Evolutionary conservation across 164 flowering plant species (phyloP), one percentile per base, ranked within the genome.

Genomic region (Taxillus chinensis): DNA sequence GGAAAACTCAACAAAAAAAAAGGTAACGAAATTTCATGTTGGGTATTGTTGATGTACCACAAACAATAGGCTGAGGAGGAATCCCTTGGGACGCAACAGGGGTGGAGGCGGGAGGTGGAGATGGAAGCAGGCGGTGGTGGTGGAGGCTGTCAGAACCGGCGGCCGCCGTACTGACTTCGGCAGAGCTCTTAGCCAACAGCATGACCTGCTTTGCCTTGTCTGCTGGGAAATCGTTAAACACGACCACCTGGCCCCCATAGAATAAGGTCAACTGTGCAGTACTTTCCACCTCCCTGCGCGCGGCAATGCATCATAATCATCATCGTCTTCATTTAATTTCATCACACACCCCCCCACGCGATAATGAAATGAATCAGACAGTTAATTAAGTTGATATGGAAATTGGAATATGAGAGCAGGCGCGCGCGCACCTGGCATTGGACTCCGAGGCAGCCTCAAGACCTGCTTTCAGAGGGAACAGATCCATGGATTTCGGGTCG

Each of bases 211-310:
- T 71, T 3, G 75, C 92, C 64, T 78, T 84, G 0, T 84, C 89
- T 0, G 78, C 72, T 1, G 90, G 81, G 14, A 83, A 76, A 52
- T 80, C 77, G 46, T 86, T 70, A 54, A 77, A 84, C 3, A 87
- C 86, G 3, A 80, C 6, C 8, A 87, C 85, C 66, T 71, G 66
- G 9, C 93, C 93, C 3, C 37, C 80, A 57, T 82, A 88, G 38
- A 88, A 88, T 16, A 88, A 86, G 1, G 95, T 88, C 86, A 88
- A 60, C 42, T 72, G 84, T 13, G 91, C 59, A 10, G 63, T 54
- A 27, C 27, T 27, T 27, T 27, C 27, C 27, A 27, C 2, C 27
- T 27, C 27, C 27, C 27, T 27, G 27, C 27, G 27, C 27, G 27
- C 27, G 27, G 27, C 27, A 27, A 27, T 27, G 27, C 27, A 27